A percentile compares a stretch with the other conserved stretches of the same genome.
Conservation (phyloP, 1,284 basidiomycete genomes). For the Meira miltonrushii region DNA sequence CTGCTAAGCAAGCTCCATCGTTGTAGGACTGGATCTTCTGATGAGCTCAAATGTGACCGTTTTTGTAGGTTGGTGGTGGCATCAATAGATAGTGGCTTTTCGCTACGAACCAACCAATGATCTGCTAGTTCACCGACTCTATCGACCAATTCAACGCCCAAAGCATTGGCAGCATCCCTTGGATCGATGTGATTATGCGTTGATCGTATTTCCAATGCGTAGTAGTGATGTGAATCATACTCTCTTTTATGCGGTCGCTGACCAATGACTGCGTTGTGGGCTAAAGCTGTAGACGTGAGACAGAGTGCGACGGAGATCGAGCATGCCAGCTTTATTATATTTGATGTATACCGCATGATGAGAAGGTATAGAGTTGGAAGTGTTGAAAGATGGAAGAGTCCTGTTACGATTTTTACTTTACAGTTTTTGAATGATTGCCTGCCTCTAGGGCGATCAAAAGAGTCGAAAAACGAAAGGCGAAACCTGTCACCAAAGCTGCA, state of each 20-base stretch:
- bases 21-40: constrained; percentile 55
- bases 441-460: too few species aligned
- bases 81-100: constrained; percentile 16
- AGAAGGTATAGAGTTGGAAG: too few species aligned
- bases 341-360: too few species aligned
- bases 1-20: constrained; percentile 51
- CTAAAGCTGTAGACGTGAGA: too few species aligned
- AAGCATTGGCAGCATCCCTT: constrained; percentile 57
- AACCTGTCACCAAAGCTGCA: too few species aligned
- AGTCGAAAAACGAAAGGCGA: too few species aligned
- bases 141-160: constrained; percentile 82
- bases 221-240: constrained; percentile 82
- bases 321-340: too few species aligned
- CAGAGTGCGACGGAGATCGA: too few species aligned
- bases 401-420: too few species aligned
- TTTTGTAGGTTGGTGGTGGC: not conserved
- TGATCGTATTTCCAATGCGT: constrained; percentile 68
- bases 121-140: constrained; percentile 75
- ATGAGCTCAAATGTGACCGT: not conserved
- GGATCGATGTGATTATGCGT: constrained; percentile 51
- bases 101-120: constrained; percentile 76
- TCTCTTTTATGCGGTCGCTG: constrained; percentile 41
- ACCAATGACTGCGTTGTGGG: not conserved
- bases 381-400: too few species aligned
- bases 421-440: too few species aligned